A percentile compares a stretch with the other conserved stretches of the same genome.
phyloP scores from a whole-genome alignment of 106 monocot species.

The Acorus calamus region DNA sequence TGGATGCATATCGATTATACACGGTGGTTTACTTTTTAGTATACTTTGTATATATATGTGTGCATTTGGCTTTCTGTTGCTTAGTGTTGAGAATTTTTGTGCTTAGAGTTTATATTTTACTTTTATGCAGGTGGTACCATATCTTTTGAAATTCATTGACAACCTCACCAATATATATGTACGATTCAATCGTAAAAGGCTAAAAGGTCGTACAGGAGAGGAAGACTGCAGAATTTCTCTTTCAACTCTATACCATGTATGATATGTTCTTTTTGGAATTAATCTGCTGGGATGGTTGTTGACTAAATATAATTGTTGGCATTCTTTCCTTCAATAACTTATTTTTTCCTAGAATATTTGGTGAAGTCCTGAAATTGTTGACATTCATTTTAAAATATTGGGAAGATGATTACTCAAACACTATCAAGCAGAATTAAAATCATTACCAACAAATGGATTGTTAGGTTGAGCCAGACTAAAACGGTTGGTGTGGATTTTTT shows the following conservation, averaged over 20 bases:
- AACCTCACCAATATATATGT: slow-evolving; percentile 98
- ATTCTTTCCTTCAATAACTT: too few relatives aligned
- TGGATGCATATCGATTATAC: slow-evolving; percentile 94
- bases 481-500: too few relatives aligned
- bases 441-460: too few relatives aligned
- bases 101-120: neutral
- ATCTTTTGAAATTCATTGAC: slow-evolving; percentile 87
- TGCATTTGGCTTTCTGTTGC: too few relatives aligned
- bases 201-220: slow-evolving; percentile 96
- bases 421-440: too few relatives aligned
- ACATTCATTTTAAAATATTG: too few relatives aligned
- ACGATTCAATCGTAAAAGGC: slow-evolving; percentile 88
- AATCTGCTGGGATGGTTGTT: too few relatives aligned
- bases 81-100: neutral
- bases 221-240: slow-evolving; percentile 86
- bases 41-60: neutral
- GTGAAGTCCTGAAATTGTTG: too few relatives aligned
- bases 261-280: neutral
- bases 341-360: too few relatives aligned
- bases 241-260: slow-evolving; percentile 94
- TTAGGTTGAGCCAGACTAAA: too few relatives aligned
- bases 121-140: slow-evolving; percentile 76
- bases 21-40: slow-evolving; percentile 37
- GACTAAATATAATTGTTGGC: too few relatives aligned
- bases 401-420: too few relatives aligned